A percentile compares a stretch with the other conserved stretches of the same genome.
phyloP scores from a whole-genome alignment of 176 grass and related monocot genomes.

The Metroxylon sagu region DNA sequence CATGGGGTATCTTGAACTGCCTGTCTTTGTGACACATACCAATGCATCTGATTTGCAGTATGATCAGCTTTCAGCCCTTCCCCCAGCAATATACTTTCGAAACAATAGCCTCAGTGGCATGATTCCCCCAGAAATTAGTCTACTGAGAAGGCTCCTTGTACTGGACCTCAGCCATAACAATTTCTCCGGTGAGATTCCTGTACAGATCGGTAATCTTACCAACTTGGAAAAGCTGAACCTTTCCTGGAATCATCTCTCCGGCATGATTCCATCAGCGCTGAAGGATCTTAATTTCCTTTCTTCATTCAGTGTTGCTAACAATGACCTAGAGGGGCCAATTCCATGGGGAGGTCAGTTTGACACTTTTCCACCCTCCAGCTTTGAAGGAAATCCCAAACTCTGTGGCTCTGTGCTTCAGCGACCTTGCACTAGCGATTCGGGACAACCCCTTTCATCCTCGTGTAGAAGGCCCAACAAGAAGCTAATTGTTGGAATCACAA shows the following conservation, averaged over 20 bases:
- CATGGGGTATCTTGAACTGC: conserved; percentile 47
- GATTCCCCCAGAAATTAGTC: conserved; percentile 46
- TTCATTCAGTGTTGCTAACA: conserved; percentile 55
- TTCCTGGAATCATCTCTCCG: conserved; percentile 51
- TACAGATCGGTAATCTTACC: conserved; percentile 41
- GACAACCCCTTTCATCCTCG: too few relatives aligned
- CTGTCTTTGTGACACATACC: conserved; percentile 30
- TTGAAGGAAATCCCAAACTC: conserved; percentile 50
- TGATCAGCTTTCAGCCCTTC: conserved; percentile 50
- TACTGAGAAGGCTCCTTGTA: conserved; percentile 34
- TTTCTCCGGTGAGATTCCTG: conserved; percentile 14
- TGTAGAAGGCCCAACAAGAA: too few relatives aligned
- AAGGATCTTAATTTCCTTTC: conserved; percentile 48
- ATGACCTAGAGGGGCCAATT: conserved; percentile 51
- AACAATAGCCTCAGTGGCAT: conserved; percentile 38
- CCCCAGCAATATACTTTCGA: conserved; percentile 27
- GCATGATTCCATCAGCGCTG: conserved; percentile 36
- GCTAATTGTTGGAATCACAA: too few relatives aligned
- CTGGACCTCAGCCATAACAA: conserved; percentile 49
- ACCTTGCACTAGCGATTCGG: conserved; percentile 2
- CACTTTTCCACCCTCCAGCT: conserved; percentile 56
- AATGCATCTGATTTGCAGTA: conserved; percentile 29
- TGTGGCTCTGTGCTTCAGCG: conserved; percentile 35
- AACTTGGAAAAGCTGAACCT: conserved; percentile 43
- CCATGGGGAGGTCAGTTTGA: conserved; percentile 49